Base-by-base conservation (phyloP, 2,329 filamentous ascomycete genomes). In the Cercospora berteroae region DNA sequence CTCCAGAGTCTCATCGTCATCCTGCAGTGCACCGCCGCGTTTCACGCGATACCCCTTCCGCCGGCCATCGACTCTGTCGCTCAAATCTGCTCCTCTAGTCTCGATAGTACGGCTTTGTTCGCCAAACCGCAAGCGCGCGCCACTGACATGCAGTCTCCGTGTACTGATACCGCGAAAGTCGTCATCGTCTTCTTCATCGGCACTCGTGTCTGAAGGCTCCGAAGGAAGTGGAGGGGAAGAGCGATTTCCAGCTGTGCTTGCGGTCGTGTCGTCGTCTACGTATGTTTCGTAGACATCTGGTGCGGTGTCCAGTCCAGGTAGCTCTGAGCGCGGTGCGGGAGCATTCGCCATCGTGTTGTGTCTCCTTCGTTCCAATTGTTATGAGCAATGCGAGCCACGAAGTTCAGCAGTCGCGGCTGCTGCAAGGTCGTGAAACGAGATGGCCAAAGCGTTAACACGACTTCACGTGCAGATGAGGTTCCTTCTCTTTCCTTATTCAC, bases 281-380 rank as follows among this genome's bases (percentile, higher is more conserved):
- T 94, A 94, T n/a, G 94, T 98, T 81, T 98, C 94, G 83, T 97
- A 99, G 75, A 97, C 92, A 77, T 98, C 95, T 72, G 94, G 94
- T 29, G 94, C 93, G 63, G 90, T 91, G 81, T 97, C 94, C 60
- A 70, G 71, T 61, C 73, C 72, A 12, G 74, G 74, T 3, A 75
- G 65, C 25, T 71, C 64, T 8, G 70, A 66, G 23, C 71, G 68
- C 25, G 67, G 60, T 8, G 60, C 60, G 16, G 65, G 60, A 58
- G 67, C 67, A n/a, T 67, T 58, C 7, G 69, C 60, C 69, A 69
- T 69, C 7, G 39, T 66, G 29, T 27, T 29, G 23, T 55, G 48
- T 55, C 12, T 55, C 7, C 23, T n/a, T 23, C 16, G 9, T 25
- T 8, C n/a, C n/a, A n/a, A n/a, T n/a, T 25, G 23, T 27, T 13